A percentile compares a stretch with the other conserved stretches of the same genome.
phyloP scores from a whole-genome alignment of 495 filamentous ascomycete genomes.

The Xylaria grammica region DNA sequence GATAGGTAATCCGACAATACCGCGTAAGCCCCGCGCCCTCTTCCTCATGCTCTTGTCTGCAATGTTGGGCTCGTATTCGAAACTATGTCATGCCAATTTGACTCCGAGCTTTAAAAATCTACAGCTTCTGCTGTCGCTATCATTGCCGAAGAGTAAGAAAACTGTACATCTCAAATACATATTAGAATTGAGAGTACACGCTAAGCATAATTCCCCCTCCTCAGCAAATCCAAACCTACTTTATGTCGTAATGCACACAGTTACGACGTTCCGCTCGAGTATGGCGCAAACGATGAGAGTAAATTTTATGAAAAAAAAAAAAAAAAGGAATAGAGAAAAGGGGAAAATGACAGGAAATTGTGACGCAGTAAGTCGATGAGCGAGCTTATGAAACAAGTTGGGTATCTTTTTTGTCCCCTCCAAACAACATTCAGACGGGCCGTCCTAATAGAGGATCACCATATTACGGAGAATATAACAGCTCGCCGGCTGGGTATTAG shows the following conservation, averaged over 20 bases:
- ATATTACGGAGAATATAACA: slow-evolving; percentile 32
- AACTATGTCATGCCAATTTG: neutral
- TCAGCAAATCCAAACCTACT: neutral
- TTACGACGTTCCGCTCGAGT: slow-evolving; percentile 21
- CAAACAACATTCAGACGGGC: slow-evolving; percentile 13
- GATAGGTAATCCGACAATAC: slow-evolving; percentile 9
- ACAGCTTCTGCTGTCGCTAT: neutral
- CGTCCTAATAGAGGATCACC: slow-evolving; percentile 23
- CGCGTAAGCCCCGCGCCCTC: neutral
- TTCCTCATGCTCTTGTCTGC: neutral
- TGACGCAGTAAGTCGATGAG: slow-evolving; percentile 37
- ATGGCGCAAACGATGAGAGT: slow-evolving; percentile 18
- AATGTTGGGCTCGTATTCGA: neutral
- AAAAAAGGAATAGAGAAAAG: slow-evolving; percentile 24
- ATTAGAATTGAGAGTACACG: neutral
- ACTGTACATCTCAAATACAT: neutral
- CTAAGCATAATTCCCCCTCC: neutral
- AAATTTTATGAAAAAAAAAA: slow-evolving; percentile 24
- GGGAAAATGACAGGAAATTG: slow-evolving; percentile 24
- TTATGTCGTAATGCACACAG: slow-evolving; percentile 27
- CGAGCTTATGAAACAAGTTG: slow-evolving; percentile 39
- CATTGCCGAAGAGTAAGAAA: neutral
- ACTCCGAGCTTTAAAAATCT: neutral
- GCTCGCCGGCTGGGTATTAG: slow-evolving; percentile 28
- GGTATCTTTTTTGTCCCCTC: slow-evolving; percentile 40